Conservation (phyloP, 1,139 yeast species). For the Taiozyma onychis region DNA sequence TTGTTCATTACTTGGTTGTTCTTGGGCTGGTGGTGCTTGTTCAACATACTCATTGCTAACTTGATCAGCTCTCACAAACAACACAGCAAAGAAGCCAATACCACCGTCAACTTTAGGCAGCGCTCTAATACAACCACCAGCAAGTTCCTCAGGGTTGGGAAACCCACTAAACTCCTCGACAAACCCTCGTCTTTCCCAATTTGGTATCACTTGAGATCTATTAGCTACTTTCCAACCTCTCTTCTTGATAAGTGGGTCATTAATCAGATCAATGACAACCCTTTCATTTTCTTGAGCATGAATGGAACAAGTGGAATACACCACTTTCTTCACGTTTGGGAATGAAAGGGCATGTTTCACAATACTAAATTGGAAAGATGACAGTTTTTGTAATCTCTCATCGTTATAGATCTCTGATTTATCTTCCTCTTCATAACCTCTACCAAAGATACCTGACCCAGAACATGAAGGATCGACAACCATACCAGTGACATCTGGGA, state of each 20-base stretch:
- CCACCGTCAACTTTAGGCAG: slow-evolving; percentile 90
- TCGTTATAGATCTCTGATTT: slow-evolving; percentile 38
- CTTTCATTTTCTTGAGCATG: slow-evolving; percentile 92
- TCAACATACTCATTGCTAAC: not conserved
- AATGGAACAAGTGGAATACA: slow-evolving; percentile 92
- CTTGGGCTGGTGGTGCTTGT: not conserved
- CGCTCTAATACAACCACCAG: slow-evolving; percentile 84
- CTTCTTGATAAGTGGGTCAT: slow-evolving; percentile 51
- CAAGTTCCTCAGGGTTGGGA: slow-evolving; percentile 44
- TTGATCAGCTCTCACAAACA: slow-evolving; percentile 29
- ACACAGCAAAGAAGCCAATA: slow-evolving; percentile 89
- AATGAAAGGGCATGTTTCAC: slow-evolving; percentile 84
- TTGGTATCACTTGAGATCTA: slow-evolving; percentile 61
- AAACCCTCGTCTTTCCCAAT: slow-evolving; percentile 84
- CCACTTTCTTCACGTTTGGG: slow-evolving; percentile 72
- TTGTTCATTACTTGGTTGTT: slow-evolving; percentile 3
- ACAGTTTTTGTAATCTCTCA: slow-evolving; percentile 61
- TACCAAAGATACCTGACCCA: slow-evolving; percentile 94
- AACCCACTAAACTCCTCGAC: slow-evolving; percentile 54
- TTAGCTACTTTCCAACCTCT: slow-evolving; percentile 74
- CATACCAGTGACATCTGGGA: slow-evolving; percentile 64
- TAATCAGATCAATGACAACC: slow-evolving; percentile 73
- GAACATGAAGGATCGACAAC: slow-evolving; percentile 97
- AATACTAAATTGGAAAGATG: slow-evolving; percentile 81
- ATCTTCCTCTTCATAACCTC: slow-evolving; percentile 41